Conservation (phyloP, 2,329 filamentous ascomycete genomes). For the Fusarium dimerum region DNA sequence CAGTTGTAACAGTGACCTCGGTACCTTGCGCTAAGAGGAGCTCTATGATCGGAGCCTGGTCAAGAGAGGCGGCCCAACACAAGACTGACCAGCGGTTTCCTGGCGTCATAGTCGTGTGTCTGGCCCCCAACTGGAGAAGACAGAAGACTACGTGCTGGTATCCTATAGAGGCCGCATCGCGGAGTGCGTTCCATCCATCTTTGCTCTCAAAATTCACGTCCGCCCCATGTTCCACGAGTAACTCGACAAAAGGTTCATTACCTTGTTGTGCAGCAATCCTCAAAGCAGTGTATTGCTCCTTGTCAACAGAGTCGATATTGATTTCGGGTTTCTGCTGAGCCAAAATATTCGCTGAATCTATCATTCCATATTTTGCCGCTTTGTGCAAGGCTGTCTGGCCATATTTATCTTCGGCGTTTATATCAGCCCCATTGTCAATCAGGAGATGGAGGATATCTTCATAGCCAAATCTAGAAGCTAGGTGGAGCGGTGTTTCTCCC, state of each 20-base stretch:
- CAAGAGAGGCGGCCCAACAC: not conserved
- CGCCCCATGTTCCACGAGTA: not conserved
- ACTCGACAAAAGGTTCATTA: not conserved
- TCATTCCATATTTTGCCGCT: not conserved
- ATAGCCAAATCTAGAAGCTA: not conserved
- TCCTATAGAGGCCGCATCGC: not conserved
- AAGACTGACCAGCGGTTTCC: not conserved
- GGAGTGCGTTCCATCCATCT: not conserved
- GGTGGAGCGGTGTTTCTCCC: not conserved
- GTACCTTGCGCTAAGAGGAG: not conserved
- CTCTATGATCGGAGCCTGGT: not conserved
- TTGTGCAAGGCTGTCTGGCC: conserved; percentile 1
- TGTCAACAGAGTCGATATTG: not conserved
- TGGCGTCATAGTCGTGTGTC: not conserved
- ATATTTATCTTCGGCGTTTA: not conserved
- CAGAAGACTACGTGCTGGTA: not conserved
- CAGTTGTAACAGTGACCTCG: not conserved
- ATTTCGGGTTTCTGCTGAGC: not conserved
- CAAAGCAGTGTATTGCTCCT: not conserved
- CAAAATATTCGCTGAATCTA: not conserved
- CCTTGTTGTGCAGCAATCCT: not conserved
- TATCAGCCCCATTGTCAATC: not conserved
- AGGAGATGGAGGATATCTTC: not conserved
- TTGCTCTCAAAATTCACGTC: not conserved
- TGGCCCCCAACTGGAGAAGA: not conserved